Base-by-base conservation (phyloP, 2,329 filamentous ascomycete genomes). In the Hypoxylon sp. region DNA sequence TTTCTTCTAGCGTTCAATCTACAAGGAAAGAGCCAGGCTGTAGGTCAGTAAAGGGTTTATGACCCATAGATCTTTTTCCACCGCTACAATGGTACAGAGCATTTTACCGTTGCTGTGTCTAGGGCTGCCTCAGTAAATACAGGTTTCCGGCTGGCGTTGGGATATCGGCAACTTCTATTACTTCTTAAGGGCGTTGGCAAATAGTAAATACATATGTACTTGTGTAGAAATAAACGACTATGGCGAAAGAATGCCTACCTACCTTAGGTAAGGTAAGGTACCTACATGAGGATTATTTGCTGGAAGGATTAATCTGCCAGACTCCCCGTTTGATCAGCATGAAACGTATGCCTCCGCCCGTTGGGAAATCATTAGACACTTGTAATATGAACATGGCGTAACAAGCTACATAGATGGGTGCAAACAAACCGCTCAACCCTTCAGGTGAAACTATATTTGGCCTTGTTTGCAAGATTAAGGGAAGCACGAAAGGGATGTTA, bases 51-150 rank as follows among this genome's bases (percentile, higher is more conserved):
- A 19, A 32, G 32, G 34, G 30, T 41, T 57, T 19, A 29, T 16
- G 21, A 16, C 6, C 51, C 27, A n/a, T 32, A 19, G 29, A 54
- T 54, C 50, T 55, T 60, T 64, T 50, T 21, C 25, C 46, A 41
- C 14, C 19, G 5, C 11, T 27, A 14, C 14, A 19, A 55, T 60
- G 30, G 16, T 21, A 61, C 56, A 43, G 27, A 5, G 11, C 7
- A n/a, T 21, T 41, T 14, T 29, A 21, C 7, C 21, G 3, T 60
- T 52, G 23, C n/a, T 51, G 27, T 51, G 55, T 27, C 19, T 14
- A 43, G 30, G 29, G 29, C 21, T 48, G 29, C 47, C 25, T 45
- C 21, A 19, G 21, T 21, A 19, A 45, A 53, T 41, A 32, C 32
- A 21, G 23, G 29, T 63, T 32, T 48, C 29, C 47, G 53, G 16